Evolutionary conservation across 345 rosid species (phyloP), one percentile per base, ranked within the genome.

Genomic region (Citrus cavaleriei): DNA sequence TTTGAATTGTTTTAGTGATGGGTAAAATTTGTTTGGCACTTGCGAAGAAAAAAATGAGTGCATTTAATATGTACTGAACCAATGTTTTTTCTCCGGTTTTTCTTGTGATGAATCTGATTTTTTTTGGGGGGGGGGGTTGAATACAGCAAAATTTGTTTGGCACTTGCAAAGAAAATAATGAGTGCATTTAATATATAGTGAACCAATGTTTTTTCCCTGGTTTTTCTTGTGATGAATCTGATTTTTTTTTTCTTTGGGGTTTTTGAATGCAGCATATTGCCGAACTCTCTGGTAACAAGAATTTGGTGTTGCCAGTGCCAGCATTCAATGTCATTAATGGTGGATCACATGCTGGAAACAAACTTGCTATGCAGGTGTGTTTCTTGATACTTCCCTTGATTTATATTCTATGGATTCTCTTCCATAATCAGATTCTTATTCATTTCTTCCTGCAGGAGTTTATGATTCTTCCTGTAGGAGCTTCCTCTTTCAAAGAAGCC

Each of bases 321-420:
- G 99, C 99, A 63, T 96, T 96, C 87, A 96, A 96, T 82, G 99
- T 96, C 84, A 96, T 96, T 84, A 96, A 96, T 57, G 99, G 99
- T 81, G 99, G 99, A 71, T 96, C 99, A 42, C 99, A 96, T 83
- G 98, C 99, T 3, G 99, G 98, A 76, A 96, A 96, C 86, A 94
- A 96, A 82, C 98, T 96, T 49, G 99, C 98, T 18, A 94, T 96
- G 99, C 98, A 95, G 97, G 98, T 69, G 80, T 10, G 78, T 34
- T 46, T 62, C 32, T 55, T 18, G 35, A 42, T 55, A n/a, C 24
- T 82, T n/a, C 22, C 7, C 32, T 69, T 72, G n/a, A 46, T 7
- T 73, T 46, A 30, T 24, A 27, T 40, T 72, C 10, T 9, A 28
- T 19, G 78, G 27, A 51, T 37, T 70, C 72, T 72, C 30, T 37